These are phyloP conservation scores for Schwanniomyces occidentalis DNA, from an alignment of 805 yeast genomes.

Conservation along the genomic window DNA sequence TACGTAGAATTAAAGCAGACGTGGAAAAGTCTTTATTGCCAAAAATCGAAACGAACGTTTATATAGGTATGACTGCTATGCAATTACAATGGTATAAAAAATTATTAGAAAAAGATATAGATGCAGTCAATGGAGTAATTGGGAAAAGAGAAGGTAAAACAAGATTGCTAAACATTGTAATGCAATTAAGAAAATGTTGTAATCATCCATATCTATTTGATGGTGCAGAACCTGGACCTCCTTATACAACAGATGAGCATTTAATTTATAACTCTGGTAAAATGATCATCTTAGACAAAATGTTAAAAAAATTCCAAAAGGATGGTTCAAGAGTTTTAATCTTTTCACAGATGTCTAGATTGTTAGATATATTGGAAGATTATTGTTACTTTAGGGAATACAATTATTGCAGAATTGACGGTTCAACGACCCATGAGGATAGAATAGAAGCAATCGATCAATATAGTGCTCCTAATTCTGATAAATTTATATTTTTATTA, in stretches of 20 bases:
- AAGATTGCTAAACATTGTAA: conserved; percentile 85
- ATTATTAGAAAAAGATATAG: conserved; percentile 87
- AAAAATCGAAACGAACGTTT: conserved; percentile 84
- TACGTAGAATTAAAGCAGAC: conserved; percentile 88
- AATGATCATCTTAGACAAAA: conserved; percentile 83
- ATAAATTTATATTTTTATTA: conserved; percentile 78
- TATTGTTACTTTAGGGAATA: conserved; percentile 83
- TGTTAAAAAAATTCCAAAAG: conserved; percentile 65
- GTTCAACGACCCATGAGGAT: conserved; percentile 90
- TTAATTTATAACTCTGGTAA: conserved; percentile 87
- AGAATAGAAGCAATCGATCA: conserved; percentile 92
- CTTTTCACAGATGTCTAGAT: conserved; percentile 91
- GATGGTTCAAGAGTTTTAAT: conserved; percentile 89
- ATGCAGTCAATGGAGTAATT: conserved; percentile 94
- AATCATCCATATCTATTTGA: conserved; percentile 96
- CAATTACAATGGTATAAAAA: conserved; percentile 90
- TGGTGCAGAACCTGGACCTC: conserved; percentile 99
- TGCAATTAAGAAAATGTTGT: conserved; percentile 96
- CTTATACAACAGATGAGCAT: conserved; percentile 94
- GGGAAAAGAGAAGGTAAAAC: conserved; percentile 94
- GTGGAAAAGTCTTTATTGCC: conserved; percentile 91
- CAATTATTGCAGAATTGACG: conserved; percentile 90
- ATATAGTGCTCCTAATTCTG: conserved; percentile 77
- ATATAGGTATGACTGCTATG: conserved; percentile 95
- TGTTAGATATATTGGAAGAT: conserved; percentile 88